phyloP scores from a whole-genome alignment of 2,329 filamentous ascomycete species.

The Cercospora sp. region DNA sequence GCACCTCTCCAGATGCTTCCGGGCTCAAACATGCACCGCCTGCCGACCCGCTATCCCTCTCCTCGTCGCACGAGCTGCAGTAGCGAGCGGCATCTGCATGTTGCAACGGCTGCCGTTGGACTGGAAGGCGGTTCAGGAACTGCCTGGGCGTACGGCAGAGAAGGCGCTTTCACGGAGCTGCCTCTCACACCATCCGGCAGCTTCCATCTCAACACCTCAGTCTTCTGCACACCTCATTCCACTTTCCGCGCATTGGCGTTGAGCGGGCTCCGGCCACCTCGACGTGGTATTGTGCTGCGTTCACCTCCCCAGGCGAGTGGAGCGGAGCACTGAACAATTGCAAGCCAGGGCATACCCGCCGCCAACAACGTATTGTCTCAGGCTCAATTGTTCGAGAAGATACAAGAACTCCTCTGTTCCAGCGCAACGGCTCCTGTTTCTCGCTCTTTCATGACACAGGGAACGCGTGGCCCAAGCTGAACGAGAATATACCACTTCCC shows the following conservation, averaged over 20 bases:
- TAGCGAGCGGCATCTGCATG: neutral
- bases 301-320: neutral
- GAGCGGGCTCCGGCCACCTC: neutral
- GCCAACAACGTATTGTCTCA: constrained; percentile 21
- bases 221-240: neutral
- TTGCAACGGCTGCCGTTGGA: neutral
- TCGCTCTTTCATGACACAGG: constrained; percentile 19
- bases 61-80: neutral
- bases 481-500: constrained; percentile 10
- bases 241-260: neutral
- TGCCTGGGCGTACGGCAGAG: neutral
- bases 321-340: constrained; percentile 19
- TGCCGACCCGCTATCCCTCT: neutral
- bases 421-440: constrained; percentile 18
- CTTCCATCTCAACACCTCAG: constrained; percentile 10
- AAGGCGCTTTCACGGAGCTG: constrained; percentile 8
- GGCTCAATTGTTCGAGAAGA: constrained; percentile 20
- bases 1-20: constrained; percentile 6
- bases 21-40: constrained; percentile 8
- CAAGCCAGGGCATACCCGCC: neutral
- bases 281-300: constrained; percentile 9
- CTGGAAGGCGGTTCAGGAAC: neutral
- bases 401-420: constrained; percentile 27
- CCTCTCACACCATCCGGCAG: neutral
- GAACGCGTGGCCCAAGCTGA: constrained; percentile 21